Evolutionary conservation across 345 rosid species (phyloP).

Genomic region (Lumnitzera littorea): DNA sequence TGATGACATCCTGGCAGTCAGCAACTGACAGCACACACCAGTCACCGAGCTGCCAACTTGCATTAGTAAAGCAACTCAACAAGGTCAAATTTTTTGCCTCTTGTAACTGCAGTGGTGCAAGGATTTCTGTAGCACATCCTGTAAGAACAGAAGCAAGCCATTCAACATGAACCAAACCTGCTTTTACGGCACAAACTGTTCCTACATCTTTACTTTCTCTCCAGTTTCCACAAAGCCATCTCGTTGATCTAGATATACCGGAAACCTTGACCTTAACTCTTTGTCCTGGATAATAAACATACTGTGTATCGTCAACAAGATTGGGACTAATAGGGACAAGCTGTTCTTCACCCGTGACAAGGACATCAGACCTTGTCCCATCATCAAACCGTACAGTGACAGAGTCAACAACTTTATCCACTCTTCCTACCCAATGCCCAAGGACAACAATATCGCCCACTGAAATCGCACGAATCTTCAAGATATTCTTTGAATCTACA

Average conservation of each 20-base stretch:
- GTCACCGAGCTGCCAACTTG: constrained; percentile 93
- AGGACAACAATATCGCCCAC: constrained; percentile 66
- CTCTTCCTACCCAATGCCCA: constrained; percentile 82
- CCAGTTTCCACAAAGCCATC: constrained; percentile 82
- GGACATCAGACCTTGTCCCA: constrained; percentile 62
- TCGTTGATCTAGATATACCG: constrained; percentile 37
- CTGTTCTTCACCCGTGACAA: constrained; percentile 43
- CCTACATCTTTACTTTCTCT: constrained; percentile 54
- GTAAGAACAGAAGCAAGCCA: constrained; percentile 64
- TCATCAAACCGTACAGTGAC: constrained; percentile 62
- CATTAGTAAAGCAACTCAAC: constrained; percentile 60
- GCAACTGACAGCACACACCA: constrained; percentile 63
- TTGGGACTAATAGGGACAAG: constrained; percentile 51
- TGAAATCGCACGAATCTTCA: constrained; percentile 53
- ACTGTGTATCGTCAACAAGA: constrained; percentile 61
- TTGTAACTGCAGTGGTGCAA: constrained; percentile 48
- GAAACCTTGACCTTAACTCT: constrained; percentile 54
- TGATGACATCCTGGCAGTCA: constrained; percentile 18
- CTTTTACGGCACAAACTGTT: constrained; percentile 56
- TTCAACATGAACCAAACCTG: constrained; percentile 61
- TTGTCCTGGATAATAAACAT: constrained; percentile 78
- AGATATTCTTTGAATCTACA: constrained; percentile 54
- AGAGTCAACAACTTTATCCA: constrained; percentile 52
- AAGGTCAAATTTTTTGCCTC: constrained; percentile 47
- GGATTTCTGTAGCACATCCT: constrained; percentile 24